Base-by-base conservation (phyloP, 164 flowering plant genomes). In the Annona squamosa region DNA sequence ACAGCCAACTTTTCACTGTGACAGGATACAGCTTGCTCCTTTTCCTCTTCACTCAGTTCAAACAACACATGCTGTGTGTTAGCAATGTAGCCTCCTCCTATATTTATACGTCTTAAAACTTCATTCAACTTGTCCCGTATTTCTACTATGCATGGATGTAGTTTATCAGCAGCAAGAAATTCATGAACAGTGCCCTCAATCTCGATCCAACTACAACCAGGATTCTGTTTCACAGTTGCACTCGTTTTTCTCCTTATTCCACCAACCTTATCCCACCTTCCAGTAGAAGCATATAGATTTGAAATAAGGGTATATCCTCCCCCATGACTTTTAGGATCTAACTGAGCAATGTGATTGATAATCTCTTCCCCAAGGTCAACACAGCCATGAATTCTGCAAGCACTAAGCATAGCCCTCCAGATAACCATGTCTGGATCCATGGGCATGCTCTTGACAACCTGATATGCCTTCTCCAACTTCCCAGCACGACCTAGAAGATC, bases 1-100 rank as follows among this genome's bases (percentile, higher is more conserved):
- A 89, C 46, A 5, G 86, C 87, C 72, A 89, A 67, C 84, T 87
- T 87, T 79, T 89, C 91, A 75, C 87, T 84, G 63, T 84, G 89
- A 80, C 76, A 82, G 59, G 83, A 73, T 47, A 85, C 72, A 19
- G 90, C 87, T 76, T 83, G 78, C 74, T 83, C 81, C 78, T 80
- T 87, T 65, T 85, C 89, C 77, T 82, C 87, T 72, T 86, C 85
- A 67, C 76, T 79, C 71, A 86, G 74, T 69, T 86, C 89, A 80
- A 85, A 88, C 47, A 84, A 77, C 47, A 81, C 87, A 17, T 69
- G 83, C 73, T 61, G 76, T 56, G 78, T 80, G 59, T 76, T 79
- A 42, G 84, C 78, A 71, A 76, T 74, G 79, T 86, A 86, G 16
- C 88, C 88, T 71, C 71, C 87, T 75, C 71, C 71, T 18, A 70